Evolutionary conservation across 2,329 filamentous ascomycete genomes (phyloP), one percentile per base, ranked within the genome.

Genomic region (Penicillium thymicola): DNA sequence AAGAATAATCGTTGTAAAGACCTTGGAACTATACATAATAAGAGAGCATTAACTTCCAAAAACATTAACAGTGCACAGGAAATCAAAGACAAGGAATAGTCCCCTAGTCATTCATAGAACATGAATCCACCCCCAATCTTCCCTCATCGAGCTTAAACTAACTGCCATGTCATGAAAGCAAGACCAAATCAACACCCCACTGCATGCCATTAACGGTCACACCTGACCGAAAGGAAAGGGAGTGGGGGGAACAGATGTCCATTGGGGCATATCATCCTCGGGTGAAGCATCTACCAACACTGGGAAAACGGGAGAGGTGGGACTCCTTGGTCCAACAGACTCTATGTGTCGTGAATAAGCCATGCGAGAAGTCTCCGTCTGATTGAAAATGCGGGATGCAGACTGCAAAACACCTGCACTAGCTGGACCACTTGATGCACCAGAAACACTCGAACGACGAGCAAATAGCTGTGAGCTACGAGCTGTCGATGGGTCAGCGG

Each of bases 401-500:
- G 50, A 52, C 14, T 44, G 47, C 11, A 50, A 36, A 7, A 37
- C 16, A 43, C 30, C 50, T 23, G 18, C 11, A 11, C 42, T 25
- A 2, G 61, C 57, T 8, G 36, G 28, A 5, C 41, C 59, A 45
- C 55, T 60, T 0, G 62, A 56, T 32, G 41, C 37, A 28, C 43
- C 43, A 14, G 58, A 61, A 9, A 28, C 23, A 49, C 54, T 54
- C 0, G 59, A 61, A 2, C 43, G 23, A 18, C 37, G 48, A 21
- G 54, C 37, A 21, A 30, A 54, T 21, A 25, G 16, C 16, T 37
- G 16, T 5, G 60, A 55, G 27, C 10, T 49, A 9, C 25, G 46
- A 0, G 47, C 34, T 1, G 41, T 28, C 1, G 36, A 21, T 8
- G 38, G 32, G 8, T 25, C 32, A 42, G 42, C 27, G 2, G 48